Percentiles rank a stretch among this genome's conserved stretches.
phyloP scores from a whole-genome alignment of 768 basidiomycete species.

The Tricholoma sp. region DNA sequence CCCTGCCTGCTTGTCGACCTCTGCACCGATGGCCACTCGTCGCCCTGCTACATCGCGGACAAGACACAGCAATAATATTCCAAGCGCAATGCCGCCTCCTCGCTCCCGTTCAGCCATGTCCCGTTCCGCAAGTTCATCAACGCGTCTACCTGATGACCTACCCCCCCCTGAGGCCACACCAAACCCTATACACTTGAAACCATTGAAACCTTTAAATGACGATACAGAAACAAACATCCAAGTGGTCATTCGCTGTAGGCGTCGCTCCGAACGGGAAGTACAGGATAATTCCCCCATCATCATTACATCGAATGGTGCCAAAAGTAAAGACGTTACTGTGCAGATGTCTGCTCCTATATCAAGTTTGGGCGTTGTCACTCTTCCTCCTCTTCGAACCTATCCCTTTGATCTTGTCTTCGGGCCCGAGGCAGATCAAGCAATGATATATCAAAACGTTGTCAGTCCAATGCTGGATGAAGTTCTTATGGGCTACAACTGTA shows the following conservation, averaged over 20 bases:
- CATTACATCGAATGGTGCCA: slow-evolving; percentile 71
- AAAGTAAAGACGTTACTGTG: slow-evolving; percentile 72
- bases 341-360: slow-evolving; percentile 70
- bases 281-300: slow-evolving; percentile 86
- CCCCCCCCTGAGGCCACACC: slow-evolving; percentile 3
- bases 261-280: slow-evolving; percentile 81
- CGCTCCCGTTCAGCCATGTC: slow-evolving; percentile 48
- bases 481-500: slow-evolving; percentile 94
- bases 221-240: slow-evolving; percentile 82
- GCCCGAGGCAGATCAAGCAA: slow-evolving; percentile 91
- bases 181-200: slow-evolving; percentile 15
- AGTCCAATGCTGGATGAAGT: slow-evolving; percentile 91
- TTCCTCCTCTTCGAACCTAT: slow-evolving; percentile 81
- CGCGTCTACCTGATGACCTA: slow-evolving; percentile 21
- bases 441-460: slow-evolving; percentile 93
- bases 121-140: slow-evolving; percentile 30
- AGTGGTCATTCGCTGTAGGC: slow-evolving; percentile 87
- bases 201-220: slow-evolving; percentile 23
- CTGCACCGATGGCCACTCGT: slow-evolving; percentile 54
- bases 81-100: slow-evolving; percentile 28
- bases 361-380: slow-evolving; percentile 65
- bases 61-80: slow-evolving; percentile 26
- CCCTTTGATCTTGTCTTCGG: slow-evolving; percentile 96
- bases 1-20: background rate
- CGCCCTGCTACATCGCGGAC: slow-evolving; percentile 50